Evolutionary conservation across 768 basidiomycete species (phyloP).

Genomic region (Lanmaoa rubissima): DNA sequence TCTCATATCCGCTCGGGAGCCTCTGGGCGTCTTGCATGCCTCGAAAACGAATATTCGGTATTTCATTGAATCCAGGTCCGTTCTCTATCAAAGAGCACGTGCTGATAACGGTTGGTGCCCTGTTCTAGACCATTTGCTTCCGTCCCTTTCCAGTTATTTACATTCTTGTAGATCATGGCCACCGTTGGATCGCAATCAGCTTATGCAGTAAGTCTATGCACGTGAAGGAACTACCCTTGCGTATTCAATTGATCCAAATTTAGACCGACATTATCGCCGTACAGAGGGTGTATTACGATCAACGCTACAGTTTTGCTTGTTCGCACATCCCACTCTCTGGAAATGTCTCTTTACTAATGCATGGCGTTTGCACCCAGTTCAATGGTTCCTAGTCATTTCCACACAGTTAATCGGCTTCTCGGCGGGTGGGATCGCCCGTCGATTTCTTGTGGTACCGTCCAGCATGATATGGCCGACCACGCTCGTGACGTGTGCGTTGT

Average conservation of each 20-base stretch:
- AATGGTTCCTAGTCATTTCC: constrained; percentile 77
- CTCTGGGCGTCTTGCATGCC: constrained; percentile 55
- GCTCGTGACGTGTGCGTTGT: constrained; percentile 69
- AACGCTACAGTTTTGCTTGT: constrained; percentile 61
- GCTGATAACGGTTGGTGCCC: constrained; percentile 48
- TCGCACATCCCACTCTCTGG: constrained; percentile 15
- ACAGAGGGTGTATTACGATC: constrained; percentile 70
- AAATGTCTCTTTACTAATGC: constrained; percentile 1
- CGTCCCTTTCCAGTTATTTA: constrained; percentile 18
- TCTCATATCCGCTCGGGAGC: constrained; percentile 68
- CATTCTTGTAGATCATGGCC: constrained; percentile 46
- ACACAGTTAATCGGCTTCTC: constrained; percentile 82
- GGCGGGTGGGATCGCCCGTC: constrained; percentile 69
- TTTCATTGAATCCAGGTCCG: constrained; percentile 69
- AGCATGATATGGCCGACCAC: constrained; percentile 74
- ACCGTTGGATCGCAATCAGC: constrained; percentile 58
- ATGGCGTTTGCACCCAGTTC: constrained; percentile 41
- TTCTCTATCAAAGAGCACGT: constrained; percentile 81
- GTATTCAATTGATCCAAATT: neutral
- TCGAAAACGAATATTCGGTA: constrained; percentile 53
- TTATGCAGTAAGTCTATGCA: constrained; percentile 47
- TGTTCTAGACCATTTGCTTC: constrained; percentile 32
- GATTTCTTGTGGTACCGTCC: constrained; percentile 65
- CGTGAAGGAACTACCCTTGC: neutral
- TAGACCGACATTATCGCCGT: constrained; percentile 73